Evolutionary conservation across 164 flowering plant species (phyloP), one percentile per base, ranked within the genome.

Genomic region (Tetrastigma voinierianum): DNA sequence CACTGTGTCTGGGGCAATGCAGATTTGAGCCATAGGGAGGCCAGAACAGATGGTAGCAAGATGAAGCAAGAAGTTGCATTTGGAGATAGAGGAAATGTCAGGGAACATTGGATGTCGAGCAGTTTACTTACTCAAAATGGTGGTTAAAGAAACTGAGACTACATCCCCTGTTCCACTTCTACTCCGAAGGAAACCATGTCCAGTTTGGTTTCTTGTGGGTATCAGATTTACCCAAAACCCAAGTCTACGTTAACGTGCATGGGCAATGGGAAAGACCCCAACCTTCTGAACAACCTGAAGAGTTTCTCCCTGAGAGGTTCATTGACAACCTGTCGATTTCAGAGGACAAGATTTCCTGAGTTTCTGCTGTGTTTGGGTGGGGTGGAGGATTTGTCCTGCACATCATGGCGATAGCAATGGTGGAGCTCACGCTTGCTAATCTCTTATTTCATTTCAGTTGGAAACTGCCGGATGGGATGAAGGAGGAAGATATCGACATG

Each of bases 381-480:
- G 86, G 1, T 45, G 86, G 46, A 79, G 85, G 32, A 64, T 62
- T 6, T 74, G 82, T 51, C 82, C 82, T 10, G 86, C 76, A n/a
- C 24, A 72, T 81, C 8, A 69, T 83, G 76, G 82, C 68, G 10
- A 15, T 61, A 10, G 16, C 58, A 4, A 66, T 57, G 1, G 60
- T 76, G 44, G 82, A 80, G 65, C 70, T 76, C 23, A 73, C 61
- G 43, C 70, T 82, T 1, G 83, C 88, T 8, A 89, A 80, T 64
- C 75, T 89, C 9, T 32, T 85, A 48, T 67, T 75, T 51, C 12
- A 57, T 21, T 87, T 86, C 47, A 78, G 83, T 32, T 85, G 89
- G 87, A 64, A 74, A 47, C 40, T 85, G 57, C 88, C 86, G 1
- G 23, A 72, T 46, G 90, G 88, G 32, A 48, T 68, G 78, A 69